Conservation (phyloP, 139 green algal species). For the Volvox africanus region DNA sequence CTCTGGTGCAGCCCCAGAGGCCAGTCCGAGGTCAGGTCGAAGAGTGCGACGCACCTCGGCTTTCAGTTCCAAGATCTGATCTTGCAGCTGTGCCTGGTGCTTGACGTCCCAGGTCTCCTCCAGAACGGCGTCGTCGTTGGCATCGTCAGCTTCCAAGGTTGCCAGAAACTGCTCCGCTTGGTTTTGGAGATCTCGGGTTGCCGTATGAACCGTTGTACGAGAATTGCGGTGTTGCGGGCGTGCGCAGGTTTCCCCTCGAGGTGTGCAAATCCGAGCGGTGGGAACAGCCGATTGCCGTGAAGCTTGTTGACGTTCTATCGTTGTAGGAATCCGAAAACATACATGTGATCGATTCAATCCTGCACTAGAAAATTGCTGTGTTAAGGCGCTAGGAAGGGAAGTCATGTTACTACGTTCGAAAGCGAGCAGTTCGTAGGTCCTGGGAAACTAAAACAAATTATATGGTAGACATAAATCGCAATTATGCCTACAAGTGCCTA, state of each 20-base stretch:
- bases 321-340: too few relatives aligned
- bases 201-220: background rate
- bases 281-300: background rate
- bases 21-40: background rate
- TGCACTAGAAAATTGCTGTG: too few relatives aligned
- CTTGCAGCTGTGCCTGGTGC: constrained; percentile 36
- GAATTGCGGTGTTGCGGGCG: background rate
- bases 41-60: constrained; percentile 17
- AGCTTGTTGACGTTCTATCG: background rate
- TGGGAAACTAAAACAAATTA: too few relatives aligned
- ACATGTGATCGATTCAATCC: too few relatives aligned
- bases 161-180: constrained; percentile 57
- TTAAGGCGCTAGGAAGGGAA: too few relatives aligned
- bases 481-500: too few relatives aligned
- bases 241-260: background rate
- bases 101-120: background rate
- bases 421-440: too few relatives aligned
- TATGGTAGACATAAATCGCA: too few relatives aligned
- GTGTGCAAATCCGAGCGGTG: background rate
- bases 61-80: constrained; percentile 46
- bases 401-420: too few relatives aligned
- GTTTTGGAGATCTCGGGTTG: constrained; percentile 29
- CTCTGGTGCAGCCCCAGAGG: background rate
- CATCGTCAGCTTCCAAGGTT: constrained; percentile 8
- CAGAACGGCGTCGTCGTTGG: background rate